Evolutionary conservation across 768 basidiomycete genomes (phyloP).

Genomic region (Mycena filopes): DNA sequence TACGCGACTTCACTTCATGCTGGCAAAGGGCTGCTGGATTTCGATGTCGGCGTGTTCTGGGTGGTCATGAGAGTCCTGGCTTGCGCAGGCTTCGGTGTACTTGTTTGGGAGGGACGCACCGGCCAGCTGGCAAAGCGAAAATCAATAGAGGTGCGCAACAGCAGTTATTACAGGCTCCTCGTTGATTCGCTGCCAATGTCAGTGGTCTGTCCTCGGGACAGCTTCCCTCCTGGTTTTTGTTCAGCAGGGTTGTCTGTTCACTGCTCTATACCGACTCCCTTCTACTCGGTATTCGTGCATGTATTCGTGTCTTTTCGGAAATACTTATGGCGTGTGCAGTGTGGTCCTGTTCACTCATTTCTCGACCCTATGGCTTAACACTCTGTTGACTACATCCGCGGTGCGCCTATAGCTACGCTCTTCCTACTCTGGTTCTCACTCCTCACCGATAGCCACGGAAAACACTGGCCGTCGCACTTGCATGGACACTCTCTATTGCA

Average conservation of each 20-base stretch:
- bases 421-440: constrained; percentile 12
- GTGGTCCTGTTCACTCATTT: constrained; percentile 78
- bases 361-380: constrained; percentile 72
- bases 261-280: constrained; percentile 74
- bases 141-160: constrained; percentile 65
- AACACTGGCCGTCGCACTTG: constrained; percentile 55
- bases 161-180: constrained; percentile 2
- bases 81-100: constrained; percentile 72
- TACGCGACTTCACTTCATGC: constrained; percentile 72
- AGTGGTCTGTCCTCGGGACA: constrained; percentile 81
- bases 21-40: constrained; percentile 73
- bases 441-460: constrained; percentile 57
- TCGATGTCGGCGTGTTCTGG: constrained; percentile 81
- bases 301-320: background rate
- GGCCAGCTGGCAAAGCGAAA: constrained; percentile 64
- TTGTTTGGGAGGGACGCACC: constrained; percentile 68
- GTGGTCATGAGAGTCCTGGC: constrained; percentile 78
- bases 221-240: constrained; percentile 75
- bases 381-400: constrained; percentile 58
- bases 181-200: constrained; percentile 17
- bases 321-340: constrained; percentile 49
- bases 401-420: constrained; percentile 46
- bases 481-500: constrained; percentile 65
- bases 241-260: constrained; percentile 73
- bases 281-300: constrained; percentile 63